Base-by-base conservation (phyloP, 2,329 filamentous ascomycete genomes). In the Sclerotinia sclerotiorum region DNA sequence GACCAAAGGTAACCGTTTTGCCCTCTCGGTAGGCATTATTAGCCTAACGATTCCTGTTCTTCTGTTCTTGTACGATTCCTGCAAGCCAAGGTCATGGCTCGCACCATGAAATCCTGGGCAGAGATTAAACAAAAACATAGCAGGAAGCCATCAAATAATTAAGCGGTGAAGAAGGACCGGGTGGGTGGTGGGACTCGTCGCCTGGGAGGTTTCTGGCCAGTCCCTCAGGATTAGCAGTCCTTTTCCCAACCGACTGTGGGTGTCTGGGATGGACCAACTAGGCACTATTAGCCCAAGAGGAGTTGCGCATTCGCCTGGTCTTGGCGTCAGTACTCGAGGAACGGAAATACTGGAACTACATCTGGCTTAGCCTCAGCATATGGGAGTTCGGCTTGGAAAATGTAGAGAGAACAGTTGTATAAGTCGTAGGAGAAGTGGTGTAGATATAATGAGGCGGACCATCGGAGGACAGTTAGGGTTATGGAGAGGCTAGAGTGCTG, bases 251-350 rank as follows among this genome's bases (percentile, higher is more conserved):
- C 52, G 8, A 17, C 52, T 54, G 27, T 54, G 52, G 17, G 52
- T 54, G 52, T 54, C 27, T 54, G 52, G 27, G 52, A 29, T 54
- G 52, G 52, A 54, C 52, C 17, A 10, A 54, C 52, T 27, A 8
- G 27, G 27, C 52, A 54, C 52, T 17, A 54, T 27, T 54, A 54
- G 52, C 52, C 52, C 52, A 54, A 54, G 52, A 54, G 21, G 52
- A 54, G 52, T 54, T 54, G 32, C 27, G 52, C 52, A 27, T 54
- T 54, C 52, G 27, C 52, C 17, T 54, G 52, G 52, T 27, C 52
- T 54, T 54, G 52, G 52, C 52, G 52, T 54, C 52, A 54, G 52
- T 54, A 32, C 13, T 54, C 27, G 52, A 32, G 52, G 17, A 42
- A 42, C 13, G 13, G 39, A 42, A 42, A 42, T 2, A 42, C 13